These are phyloP conservation scores for Panaeolus cyanescens DNA, from an alignment of 768 basidiomycete species.

Conservation along the genomic window DNA sequence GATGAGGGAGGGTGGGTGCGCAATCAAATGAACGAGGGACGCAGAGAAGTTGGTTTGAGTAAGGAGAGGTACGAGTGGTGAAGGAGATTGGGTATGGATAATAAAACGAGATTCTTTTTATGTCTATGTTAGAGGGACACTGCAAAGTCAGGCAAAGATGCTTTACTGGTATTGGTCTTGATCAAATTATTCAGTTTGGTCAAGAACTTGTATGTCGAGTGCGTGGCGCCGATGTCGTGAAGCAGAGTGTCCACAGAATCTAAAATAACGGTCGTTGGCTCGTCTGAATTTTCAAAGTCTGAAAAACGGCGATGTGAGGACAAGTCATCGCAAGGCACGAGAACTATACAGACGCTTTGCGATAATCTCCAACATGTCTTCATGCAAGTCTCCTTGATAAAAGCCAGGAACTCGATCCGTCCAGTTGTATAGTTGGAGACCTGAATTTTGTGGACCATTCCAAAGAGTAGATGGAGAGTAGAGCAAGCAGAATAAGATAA, in stretches of 20 bases:
- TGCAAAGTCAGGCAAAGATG: too few species aligned
- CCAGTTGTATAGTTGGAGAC: slow-evolving; percentile 54
- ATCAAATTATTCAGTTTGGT: slow-evolving; percentile 46
- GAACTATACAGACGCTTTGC: slow-evolving; percentile 35
- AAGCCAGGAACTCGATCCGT: slow-evolving; percentile 25
- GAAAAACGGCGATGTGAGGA: slow-evolving; percentile 1
- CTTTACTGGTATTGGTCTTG: slow-evolving; percentile 51
- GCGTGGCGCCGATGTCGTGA: slow-evolving; percentile 55
- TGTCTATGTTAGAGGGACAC: neutral
- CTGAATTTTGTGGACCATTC: slow-evolving; percentile 35
- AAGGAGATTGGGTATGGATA: slow-evolving; percentile 54
- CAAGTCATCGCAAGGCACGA: neutral
- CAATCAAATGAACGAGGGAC: slow-evolving; percentile 60
- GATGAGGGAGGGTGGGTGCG: slow-evolving; percentile 74
- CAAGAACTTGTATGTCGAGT: slow-evolving; percentile 56
- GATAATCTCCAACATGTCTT: slow-evolving; percentile 42
- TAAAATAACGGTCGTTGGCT: slow-evolving; percentile 62
- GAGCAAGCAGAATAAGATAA: slow-evolving; percentile 60
- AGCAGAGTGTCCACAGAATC: slow-evolving; percentile 73
- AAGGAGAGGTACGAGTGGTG: slow-evolving; percentile 54
- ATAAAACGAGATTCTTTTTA: slow-evolving; percentile 48
- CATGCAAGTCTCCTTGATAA: slow-evolving; percentile 23
- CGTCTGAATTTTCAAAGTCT: slow-evolving; percentile 36
- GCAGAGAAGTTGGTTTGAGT: slow-evolving; percentile 65
- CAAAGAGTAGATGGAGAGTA: slow-evolving; percentile 50